phyloP scores from a whole-genome alignment of 2,329 filamentous ascomycete species.

The Chaetomiaceae sp. region DNA sequence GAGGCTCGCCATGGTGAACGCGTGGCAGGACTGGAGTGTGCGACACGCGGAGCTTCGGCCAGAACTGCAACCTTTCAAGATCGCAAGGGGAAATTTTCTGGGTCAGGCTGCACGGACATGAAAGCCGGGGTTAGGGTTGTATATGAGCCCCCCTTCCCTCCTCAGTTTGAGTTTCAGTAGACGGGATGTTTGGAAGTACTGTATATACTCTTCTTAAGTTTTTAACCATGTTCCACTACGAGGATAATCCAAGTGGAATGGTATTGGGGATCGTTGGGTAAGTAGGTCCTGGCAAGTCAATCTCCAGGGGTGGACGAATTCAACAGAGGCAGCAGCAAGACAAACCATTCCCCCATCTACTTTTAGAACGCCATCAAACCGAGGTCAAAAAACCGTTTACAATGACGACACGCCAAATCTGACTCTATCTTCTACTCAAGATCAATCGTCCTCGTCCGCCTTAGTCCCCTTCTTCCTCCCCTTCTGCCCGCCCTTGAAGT shows the following conservation, averaged over 20 bases:
- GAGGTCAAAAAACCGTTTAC: neutral
- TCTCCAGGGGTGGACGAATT: too few relatives aligned
- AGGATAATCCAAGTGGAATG: too few relatives aligned
- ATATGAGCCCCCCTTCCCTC: too few relatives aligned
- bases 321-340: neutral
- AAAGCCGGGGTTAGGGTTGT: constrained; percentile 20
- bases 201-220: too few relatives aligned
- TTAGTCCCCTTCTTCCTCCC: constrained; percentile 44
- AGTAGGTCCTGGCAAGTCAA: too few relatives aligned
- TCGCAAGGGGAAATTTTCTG: constrained; percentile 20
- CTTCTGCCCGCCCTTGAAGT: constrained; percentile 77
- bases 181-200: too few relatives aligned
- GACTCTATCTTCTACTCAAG: too few relatives aligned
- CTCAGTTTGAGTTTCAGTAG: too few relatives aligned
- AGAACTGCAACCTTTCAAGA: constrained; percentile 13
- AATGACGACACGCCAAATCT: too few relatives aligned
- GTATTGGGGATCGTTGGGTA: too few relatives aligned
- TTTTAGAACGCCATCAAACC: neutral
- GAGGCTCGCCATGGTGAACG: constrained; percentile 25
- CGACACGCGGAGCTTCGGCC: constrained; percentile 17
- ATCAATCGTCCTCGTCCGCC: constrained; percentile 33
- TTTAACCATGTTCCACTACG: too few relatives aligned
- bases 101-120: constrained; percentile 6
- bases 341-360: neutral
- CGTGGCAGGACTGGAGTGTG: constrained; percentile 1